Base-by-base conservation (phyloP, 1,284 basidiomycete species). In the Boletus albobrunnescens region DNA sequence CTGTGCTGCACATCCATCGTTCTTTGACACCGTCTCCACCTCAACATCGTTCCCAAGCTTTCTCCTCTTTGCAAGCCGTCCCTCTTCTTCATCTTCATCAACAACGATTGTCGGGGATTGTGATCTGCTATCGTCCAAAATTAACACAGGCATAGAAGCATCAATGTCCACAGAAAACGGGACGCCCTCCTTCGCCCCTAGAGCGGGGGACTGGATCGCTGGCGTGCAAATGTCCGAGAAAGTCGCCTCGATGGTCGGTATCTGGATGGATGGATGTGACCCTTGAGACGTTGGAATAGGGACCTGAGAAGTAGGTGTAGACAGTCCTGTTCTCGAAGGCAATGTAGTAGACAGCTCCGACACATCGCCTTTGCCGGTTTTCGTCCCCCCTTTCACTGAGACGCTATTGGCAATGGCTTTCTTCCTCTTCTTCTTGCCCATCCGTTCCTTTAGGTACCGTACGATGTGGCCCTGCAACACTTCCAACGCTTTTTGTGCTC, bases 401-500 rank as follows among this genome's bases (percentile, higher is more conserved):
- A 10, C 14, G 3, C 44, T 32, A 12, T 41, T 20, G 1, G 36
- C 17, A 35, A 11, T n/a, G 10, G 41, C 31, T 32, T 63, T 63
- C 50, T 67, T 65, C 41, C 64, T 61, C 50, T 64, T 67, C 44
- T 67, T 65, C 50, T 62, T 64, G 16, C 61, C 61, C 50, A 81
- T 79, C 54, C 82, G 79, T 67, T 92, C 89, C 69, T 94, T 94
- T 60, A 94, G 71, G 52, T 85, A 89, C 41, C 84, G 78, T 30
- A 93, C 88, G 61, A 94, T 88, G 60, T 92, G 88, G 1, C 79
- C 81, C 56, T 92, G 91, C 41, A 95, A 70, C 19, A 91, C 84
- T 57, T 84, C 81, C 46, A 95, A 69, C 9, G 92, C 91, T 58
- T 87, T 84, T 63, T 87, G 82, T 1, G 90, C 87, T 4, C 91